Evolutionary conservation across 371 early-diverging fungal species (phyloP).

Genomic region (Actinomortierella ambigua): DNA sequence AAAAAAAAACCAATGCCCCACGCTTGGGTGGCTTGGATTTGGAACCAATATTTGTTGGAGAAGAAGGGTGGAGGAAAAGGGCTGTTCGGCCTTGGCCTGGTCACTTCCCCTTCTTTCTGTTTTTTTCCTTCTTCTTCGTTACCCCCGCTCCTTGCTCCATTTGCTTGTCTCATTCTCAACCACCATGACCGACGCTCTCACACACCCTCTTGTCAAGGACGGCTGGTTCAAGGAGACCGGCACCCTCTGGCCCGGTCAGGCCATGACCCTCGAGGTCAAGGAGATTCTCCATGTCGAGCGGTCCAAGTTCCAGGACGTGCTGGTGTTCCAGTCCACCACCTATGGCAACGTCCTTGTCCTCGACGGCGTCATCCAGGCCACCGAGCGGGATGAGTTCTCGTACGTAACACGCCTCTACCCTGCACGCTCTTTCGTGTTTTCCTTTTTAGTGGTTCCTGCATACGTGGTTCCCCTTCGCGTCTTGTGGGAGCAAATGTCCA

Average conservation of each 20-base stretch:
- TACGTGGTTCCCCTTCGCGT: not conserved
- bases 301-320: constrained; percentile 94
- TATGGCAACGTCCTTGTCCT: constrained; percentile 96
- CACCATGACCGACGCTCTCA: constrained; percentile 51
- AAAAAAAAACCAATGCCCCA: too few species aligned
- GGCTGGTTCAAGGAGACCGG: constrained; percentile 96
- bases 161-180: constrained; percentile 21
- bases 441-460: not conserved
- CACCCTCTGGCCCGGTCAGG: constrained; percentile 97
- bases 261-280: constrained; percentile 92
- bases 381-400: constrained; percentile 98
- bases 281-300: constrained; percentile 93
- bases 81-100: too few species aligned
- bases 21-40: too few species aligned
- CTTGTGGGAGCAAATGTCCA: not conserved
- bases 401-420: constrained; percentile 57
- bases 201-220: constrained; percentile 90
- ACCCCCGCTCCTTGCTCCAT: constrained; percentile 20
- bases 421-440: not conserved
- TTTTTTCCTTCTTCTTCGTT: constrained; percentile 5
- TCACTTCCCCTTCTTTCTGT: constrained; percentile 7
- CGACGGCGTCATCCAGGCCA: constrained; percentile 96
- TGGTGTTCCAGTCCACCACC: constrained; percentile 92
- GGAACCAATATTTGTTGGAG: too few species aligned
- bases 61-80: constrained; percentile 6